Conservation (phyloP, 345 rosid genomes). For the Arabis hirsuta region DNA sequence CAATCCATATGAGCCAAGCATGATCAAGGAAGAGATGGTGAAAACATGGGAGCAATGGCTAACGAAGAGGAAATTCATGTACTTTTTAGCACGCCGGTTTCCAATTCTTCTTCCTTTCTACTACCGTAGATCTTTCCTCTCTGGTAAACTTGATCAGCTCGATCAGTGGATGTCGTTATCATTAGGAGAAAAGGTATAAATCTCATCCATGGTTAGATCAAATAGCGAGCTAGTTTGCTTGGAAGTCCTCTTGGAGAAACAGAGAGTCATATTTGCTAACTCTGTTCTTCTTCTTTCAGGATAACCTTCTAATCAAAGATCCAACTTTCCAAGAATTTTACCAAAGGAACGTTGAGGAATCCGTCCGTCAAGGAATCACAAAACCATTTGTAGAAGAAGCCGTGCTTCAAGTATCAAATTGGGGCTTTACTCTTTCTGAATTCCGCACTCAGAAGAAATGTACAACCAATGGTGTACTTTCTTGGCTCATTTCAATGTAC, state of each 20-base stretch:
- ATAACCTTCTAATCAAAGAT: constrained; percentile 59
- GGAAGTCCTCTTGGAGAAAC: neutral
- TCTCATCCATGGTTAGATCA: neutral
- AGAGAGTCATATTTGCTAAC: neutral
- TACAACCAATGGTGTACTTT: constrained; percentile 60
- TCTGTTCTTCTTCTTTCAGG: constrained; percentile 55
- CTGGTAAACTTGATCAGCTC: constrained; percentile 75
- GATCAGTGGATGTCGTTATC: constrained; percentile 75
- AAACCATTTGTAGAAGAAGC: constrained; percentile 89
- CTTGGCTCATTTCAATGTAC: constrained; percentile 81
- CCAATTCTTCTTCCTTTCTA: constrained; percentile 63
- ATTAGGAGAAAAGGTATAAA: constrained; percentile 66
- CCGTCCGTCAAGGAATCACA: constrained; percentile 73
- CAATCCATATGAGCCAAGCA: constrained; percentile 79
- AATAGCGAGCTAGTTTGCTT: constrained; percentile 10
- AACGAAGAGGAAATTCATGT: constrained; percentile 62
- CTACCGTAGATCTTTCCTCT: constrained; percentile 71
- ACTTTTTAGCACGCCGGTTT: constrained; percentile 68
- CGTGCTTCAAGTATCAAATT: constrained; percentile 68
- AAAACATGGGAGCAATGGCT: constrained; percentile 78
- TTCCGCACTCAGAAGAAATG: constrained; percentile 73
- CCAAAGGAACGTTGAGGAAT: constrained; percentile 92
- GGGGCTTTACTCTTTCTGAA: constrained; percentile 82
- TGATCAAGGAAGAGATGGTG: constrained; percentile 76
- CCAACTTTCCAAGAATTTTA: constrained; percentile 68